Conservation (phyloP, 2,329 filamentous ascomycete species). For the Xylariaceae sp. region DNA sequence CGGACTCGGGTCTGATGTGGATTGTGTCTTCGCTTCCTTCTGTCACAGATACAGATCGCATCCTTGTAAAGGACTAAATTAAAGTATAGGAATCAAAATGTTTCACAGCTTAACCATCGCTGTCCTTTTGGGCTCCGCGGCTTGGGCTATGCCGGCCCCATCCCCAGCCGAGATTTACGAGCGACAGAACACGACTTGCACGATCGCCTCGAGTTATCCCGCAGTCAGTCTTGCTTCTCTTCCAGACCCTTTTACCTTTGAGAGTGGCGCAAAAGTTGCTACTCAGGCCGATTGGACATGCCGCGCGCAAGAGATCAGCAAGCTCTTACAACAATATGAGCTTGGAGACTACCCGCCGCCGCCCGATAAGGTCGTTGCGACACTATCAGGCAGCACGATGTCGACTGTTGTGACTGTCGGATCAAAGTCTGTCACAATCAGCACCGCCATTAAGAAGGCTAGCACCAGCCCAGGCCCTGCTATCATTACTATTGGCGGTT, state of each 20-base stretch:
- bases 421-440: conserved; percentile 45
- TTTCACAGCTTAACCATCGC: conserved; percentile 25
- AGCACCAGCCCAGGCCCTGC: conserved; percentile 52
- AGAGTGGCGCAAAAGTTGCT: conserved; percentile 41
- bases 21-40: too few species aligned
- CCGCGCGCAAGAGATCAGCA: conserved; percentile 47
- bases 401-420: conserved; percentile 44
- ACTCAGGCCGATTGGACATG: conserved; percentile 48
- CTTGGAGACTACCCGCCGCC: conserved; percentile 47
- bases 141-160: conserved; percentile 22
- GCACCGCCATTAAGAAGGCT: conserved; percentile 41
- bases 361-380: conserved; percentile 45
- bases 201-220: conserved; percentile 33
- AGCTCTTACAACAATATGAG: conserved; percentile 50
- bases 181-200: conserved; percentile 37
- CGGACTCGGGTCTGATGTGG: too few species aligned
- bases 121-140: conserved; percentile 35
- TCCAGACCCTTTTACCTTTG: conserved; percentile 48
- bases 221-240: conserved; percentile 38
- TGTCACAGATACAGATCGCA: too few species aligned
- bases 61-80: too few species aligned
- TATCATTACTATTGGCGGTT: conserved; percentile 55
- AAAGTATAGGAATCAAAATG: conserved; percentile 20
- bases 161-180: conserved; percentile 32
- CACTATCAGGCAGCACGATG: conserved; percentile 41